phyloP scores from a whole-genome alignment of 1,284 basidiomycete species.

The Inonotus hispidus region DNA sequence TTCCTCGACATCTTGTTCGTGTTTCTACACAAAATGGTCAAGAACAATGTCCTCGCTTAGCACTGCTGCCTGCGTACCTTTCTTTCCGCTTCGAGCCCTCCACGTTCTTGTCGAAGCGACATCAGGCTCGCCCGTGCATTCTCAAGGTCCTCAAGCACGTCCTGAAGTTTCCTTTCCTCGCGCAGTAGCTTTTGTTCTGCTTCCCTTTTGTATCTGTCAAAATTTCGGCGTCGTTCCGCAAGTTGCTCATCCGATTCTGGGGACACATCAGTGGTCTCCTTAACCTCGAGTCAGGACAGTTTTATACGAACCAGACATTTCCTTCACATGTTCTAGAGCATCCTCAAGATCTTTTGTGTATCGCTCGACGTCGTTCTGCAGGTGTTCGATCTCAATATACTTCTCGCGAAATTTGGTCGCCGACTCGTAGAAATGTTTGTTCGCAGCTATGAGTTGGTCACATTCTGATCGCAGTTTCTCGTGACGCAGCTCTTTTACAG shows the following conservation, averaged over 20 bases:
- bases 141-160: slow-evolving; percentile 57
- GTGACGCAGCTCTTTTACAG: slow-evolving; percentile 69
- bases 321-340: slow-evolving; percentile 63
- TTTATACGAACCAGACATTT: slow-evolving; percentile 56
- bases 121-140: slow-evolving; percentile 51
- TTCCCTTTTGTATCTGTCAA: slow-evolving; percentile 58
- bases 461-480: slow-evolving; percentile 68
- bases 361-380: slow-evolving; percentile 60
- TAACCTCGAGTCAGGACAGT: neutral
- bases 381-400: slow-evolving; percentile 56
- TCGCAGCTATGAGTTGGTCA: slow-evolving; percentile 64
- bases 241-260: slow-evolving; percentile 79
- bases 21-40: slow-evolving; percentile 32
- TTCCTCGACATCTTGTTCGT: slow-evolving; percentile 66
- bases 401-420: slow-evolving; percentile 83
- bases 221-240: slow-evolving; percentile 61
- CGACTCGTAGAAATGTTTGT: slow-evolving; percentile 79
- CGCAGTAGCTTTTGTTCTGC: slow-evolving; percentile 46
- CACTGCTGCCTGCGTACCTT: slow-evolving; percentile 38
- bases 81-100: slow-evolving; percentile 58
- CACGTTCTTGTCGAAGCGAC: slow-evolving; percentile 52
- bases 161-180: slow-evolving; percentile 48
- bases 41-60: neutral
- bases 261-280: neutral
- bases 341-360: slow-evolving; percentile 54